Base-by-base conservation (phyloP, 2,329 filamentous ascomycete species). In the Aspergillus brunneoviolaceus region DNA sequence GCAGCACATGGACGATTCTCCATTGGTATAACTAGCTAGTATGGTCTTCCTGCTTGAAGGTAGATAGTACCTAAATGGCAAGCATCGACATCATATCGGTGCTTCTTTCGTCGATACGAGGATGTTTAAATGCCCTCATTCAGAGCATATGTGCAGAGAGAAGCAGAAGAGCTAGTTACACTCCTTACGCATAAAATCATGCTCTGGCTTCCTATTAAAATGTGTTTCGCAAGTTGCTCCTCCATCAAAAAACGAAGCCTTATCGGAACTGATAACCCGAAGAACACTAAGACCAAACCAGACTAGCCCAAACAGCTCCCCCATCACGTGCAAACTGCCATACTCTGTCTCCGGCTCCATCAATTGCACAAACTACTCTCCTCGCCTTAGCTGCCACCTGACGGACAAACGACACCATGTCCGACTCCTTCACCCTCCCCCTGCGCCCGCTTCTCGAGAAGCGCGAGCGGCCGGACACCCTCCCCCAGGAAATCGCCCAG, bases 401-500 rank as follows among this genome's bases (percentile, higher is more conserved):
- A 7, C 39, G 39, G 39, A 45, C 39, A 19, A 19, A 16, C 39
- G 33, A 16, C 48, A 68, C 61, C 49, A 78, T 80, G 72, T 63
- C 77, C 1, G 72, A 75, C 42, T 73, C 75, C 4, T 77, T 82
- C 51, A 77, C 79, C 7, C 83, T 91, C 55, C 84, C 87, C 10
- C 78, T 93, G 60, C 85, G 85, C 59, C 85, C 89, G 48, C 85
- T 70, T 5, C 56, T 65, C 7, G 67, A 73, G 59, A 64, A 69
- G 66, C 59, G 81, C 78, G 69, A 83, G 80, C 77, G 84, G 79
- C 70, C 81, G 80, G 70, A 85, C 71, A 84, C 82, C 51, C 81
- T 97, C n/a, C 81, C 85, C 59, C 84, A 89, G 51, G 89, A 94
- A 67, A 92, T 97, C 66, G 80, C 84, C 60, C 91, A 93, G 66